Evolutionary conservation across 1,284 basidiomycete species (phyloP), one percentile per base, ranked within the genome.

Genomic region (Stereum hirsutum): DNA sequence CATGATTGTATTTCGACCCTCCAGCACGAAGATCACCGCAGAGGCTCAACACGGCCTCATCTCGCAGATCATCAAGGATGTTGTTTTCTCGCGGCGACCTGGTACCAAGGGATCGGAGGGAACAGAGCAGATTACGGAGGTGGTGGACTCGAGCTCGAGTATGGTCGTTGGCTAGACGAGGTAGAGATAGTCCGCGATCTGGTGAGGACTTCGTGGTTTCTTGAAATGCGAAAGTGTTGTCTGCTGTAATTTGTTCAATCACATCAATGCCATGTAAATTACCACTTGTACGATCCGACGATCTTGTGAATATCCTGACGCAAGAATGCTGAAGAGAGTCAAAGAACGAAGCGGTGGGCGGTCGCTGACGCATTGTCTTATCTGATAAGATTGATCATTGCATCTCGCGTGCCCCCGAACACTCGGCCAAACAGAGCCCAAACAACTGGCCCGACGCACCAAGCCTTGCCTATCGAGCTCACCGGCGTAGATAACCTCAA

Each of bases 41-140:
- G 92, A 97, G 57, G 88, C 87, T 0, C 88, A 94, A 54, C 92
- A 96, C 54, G 93, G 90, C 1, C 75, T 96, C 45, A 87, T 94
- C 46, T 71, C 89, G 0, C 91, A 94, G 60, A 79, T 92, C 4
- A 70, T 96, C 55, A 96, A 97, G 60, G 85, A 93, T 51, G 74
- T 88, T 30, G 75, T 89, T 25, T 89, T 89, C 57, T 88, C 84
- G 6, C 72, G 73, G 55, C 73, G 81, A 36, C 80, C 71, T 25
- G 58, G 53, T 40, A 53, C 57, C 27, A 27, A 39, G 20, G 8
- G 24, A 41, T 14, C 24, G 39, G 48, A 37, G 49, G 50, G 44
- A 1, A 45, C 52, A 5, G 49, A 49, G 3, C 56, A 52, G 12
- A 51, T 66, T 15, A 49, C 47, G 14, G 67, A 60, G 34, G 51